Evolutionary conservation across 2,329 filamentous ascomycete species (phyloP).

Genomic region (Chaetomiaceae sp.): DNA sequence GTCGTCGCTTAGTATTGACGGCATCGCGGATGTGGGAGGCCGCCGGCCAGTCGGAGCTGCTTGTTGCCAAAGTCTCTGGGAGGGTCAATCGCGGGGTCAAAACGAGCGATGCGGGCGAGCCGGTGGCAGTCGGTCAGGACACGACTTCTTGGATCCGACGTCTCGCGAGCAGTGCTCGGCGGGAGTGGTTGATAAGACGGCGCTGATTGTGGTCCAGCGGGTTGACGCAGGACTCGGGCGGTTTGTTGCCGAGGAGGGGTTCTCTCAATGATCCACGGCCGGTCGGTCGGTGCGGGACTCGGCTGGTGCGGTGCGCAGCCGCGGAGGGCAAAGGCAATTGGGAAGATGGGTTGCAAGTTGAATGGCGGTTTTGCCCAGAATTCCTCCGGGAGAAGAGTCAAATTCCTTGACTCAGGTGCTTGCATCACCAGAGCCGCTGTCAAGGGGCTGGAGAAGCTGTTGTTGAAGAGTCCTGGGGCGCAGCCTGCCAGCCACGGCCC

Average conservation of each 20-base stretch:
- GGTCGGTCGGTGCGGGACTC: not conserved
- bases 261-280: not conserved
- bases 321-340: not conserved
- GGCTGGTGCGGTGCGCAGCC: not conserved
- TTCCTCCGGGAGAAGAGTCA: not conserved
- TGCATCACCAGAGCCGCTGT: not conserved
- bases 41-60: not conserved
- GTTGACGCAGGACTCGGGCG: constrained; percentile 3
- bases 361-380: not conserved
- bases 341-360: not conserved
- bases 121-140: not conserved
- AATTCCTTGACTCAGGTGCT: constrained; percentile 5
- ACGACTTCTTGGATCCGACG: not conserved
- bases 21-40: constrained; percentile 38
- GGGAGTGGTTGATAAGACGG: not conserved
- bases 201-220: constrained; percentile 2
- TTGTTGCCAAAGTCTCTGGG: not conserved
- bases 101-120: not conserved
- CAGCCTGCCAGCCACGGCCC: no score
- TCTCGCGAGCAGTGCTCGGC: not conserved
- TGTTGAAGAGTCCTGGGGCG: not conserved
- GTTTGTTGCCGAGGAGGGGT: constrained; percentile 1
- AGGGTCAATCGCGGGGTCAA: not conserved
- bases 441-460: not conserved
- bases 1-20: constrained; percentile 74